Evolutionary conservation across 2,329 filamentous ascomycete species (phyloP).

Genomic region (Colletotrichum melonis): DNA sequence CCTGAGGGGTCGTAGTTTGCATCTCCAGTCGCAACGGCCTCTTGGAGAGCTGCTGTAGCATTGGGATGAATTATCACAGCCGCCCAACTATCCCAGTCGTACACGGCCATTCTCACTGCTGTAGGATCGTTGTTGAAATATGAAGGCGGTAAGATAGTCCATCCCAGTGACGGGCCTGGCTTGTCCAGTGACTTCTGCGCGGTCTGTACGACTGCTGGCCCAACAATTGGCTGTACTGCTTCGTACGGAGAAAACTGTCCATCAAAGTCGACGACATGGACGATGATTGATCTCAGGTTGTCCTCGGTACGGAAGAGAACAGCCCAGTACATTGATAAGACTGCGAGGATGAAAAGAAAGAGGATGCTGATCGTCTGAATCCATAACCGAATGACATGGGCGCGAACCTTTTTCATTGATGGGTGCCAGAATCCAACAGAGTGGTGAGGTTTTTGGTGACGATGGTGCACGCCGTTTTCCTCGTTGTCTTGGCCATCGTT

Average conservation of each 20-base stretch:
- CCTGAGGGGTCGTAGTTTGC: conserved; percentile 69
- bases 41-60: conserved; percentile 67
- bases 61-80: conserved; percentile 73
- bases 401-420: conserved; percentile 42
- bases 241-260: conserved; percentile 63
- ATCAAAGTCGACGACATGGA: conserved; percentile 74
- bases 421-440: conserved; percentile 60
- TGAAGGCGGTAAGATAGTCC: conserved; percentile 56
- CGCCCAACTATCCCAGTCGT: conserved; percentile 68
- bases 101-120: conserved; percentile 67
- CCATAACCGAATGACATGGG: conserved; percentile 42
- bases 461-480: neutral
- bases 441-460: conserved; percentile 35
- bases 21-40: conserved; percentile 66
- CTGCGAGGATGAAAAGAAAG: conserved; percentile 64
- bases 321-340: conserved; percentile 72
- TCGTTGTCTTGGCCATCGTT: neutral
- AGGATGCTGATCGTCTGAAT: conserved; percentile 51
- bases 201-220: conserved; percentile 61
- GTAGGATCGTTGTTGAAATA: conserved; percentile 67
- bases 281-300: conserved; percentile 59
- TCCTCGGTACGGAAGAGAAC: conserved; percentile 62
- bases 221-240: conserved; percentile 62
- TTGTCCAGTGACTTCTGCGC: conserved; percentile 55
- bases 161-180: conserved; percentile 58